These are phyloP conservation scores for Lentinula detonsa DNA, from an alignment of 768 basidiomycete genomes.

Conservation along the genomic window DNA sequence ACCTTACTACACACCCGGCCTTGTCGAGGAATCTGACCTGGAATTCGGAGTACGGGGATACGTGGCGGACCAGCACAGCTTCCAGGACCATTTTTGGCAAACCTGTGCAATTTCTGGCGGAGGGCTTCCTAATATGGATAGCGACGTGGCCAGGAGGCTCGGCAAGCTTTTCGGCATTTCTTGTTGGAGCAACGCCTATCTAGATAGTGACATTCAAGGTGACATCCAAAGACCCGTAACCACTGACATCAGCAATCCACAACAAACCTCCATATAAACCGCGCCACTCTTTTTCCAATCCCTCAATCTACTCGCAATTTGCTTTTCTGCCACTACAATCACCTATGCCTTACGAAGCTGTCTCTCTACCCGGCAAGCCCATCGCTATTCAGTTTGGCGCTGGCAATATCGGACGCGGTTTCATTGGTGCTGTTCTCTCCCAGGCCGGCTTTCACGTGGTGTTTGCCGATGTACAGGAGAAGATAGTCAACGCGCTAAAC, in stretches of 20 bases:
- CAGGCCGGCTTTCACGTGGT: constrained; percentile 29
- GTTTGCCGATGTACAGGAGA: constrained; percentile 25
- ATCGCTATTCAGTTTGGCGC: constrained; percentile 5
- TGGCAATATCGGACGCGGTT: constrained; percentile 19
- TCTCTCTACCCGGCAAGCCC: neutral
- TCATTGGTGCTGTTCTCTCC: constrained; percentile 27
- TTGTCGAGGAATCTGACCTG: neutral
- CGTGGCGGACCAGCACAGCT: neutral
- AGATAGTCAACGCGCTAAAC: constrained; percentile 22
- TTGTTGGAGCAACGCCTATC: neutral
- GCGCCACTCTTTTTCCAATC: neutral
- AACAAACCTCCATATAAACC: neutral
- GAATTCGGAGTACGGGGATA: neutral
- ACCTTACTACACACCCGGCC: neutral
- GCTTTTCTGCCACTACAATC: too few species aligned
- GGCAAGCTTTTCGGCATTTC: neutral
- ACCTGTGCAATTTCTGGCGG: neutral
- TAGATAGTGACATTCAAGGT: neutral
- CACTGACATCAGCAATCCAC: neutral
- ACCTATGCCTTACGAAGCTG: constrained; percentile 2
- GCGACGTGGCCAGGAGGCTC: neutral
- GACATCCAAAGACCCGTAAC: too few species aligned
- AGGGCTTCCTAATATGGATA: neutral
- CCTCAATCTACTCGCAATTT: neutral
- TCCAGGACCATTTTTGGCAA: neutral